A percentile compares a stretch with the other conserved stretches of the same genome.
Evolutionary conservation across 768 basidiomycete species (phyloP).

Genomic region (Floccularia luteovirens): DNA sequence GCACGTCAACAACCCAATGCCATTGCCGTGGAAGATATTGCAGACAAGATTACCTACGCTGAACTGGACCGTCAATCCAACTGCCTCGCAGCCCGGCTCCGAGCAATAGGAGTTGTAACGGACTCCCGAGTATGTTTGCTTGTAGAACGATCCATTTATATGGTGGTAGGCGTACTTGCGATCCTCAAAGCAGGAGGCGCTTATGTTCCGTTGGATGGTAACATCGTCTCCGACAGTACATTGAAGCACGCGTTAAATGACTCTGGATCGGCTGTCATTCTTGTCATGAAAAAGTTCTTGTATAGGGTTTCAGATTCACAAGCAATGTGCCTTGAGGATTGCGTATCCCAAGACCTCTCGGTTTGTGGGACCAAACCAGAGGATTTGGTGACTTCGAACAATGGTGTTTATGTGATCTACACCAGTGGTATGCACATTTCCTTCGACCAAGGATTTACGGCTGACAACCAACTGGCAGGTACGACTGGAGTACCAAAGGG

Average conservation of each 20-base stretch:
- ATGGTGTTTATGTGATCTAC: slow-evolving; percentile 54
- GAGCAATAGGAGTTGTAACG: slow-evolving; percentile 30
- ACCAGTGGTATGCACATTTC: slow-evolving; percentile 39
- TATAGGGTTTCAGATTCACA: slow-evolving; percentile 24
- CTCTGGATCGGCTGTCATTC: slow-evolving; percentile 31
- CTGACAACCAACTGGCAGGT: slow-evolving; percentile 18
- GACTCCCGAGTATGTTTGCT: slow-evolving; percentile 49
- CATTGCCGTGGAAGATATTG: slow-evolving; percentile 43
- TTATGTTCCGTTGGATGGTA: slow-evolving; percentile 54
- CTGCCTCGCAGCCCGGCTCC: slow-evolving; percentile 35
- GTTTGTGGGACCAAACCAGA: slow-evolving; percentile 25
- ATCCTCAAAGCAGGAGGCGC: slow-evolving; percentile 51
- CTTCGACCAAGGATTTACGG: not conserved
- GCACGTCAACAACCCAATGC: slow-evolving; percentile 30
- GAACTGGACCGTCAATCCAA: slow-evolving; percentile 43
- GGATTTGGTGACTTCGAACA: slow-evolving; percentile 27
- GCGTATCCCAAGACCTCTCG: slow-evolving; percentile 16
- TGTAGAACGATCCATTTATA: slow-evolving; percentile 42
- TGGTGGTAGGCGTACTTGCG: slow-evolving; percentile 46
- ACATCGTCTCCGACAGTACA: slow-evolving; percentile 47
- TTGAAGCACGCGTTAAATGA: slow-evolving; percentile 43
- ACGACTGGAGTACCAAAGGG: slow-evolving; percentile 56
- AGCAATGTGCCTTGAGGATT: slow-evolving; percentile 23
- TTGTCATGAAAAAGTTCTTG: slow-evolving; percentile 33
- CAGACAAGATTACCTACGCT: slow-evolving; percentile 38